These are phyloP conservation scores for Teratosphaeriaceae sp. DNA, from an alignment of 2,329 filamentous ascomycete species.

Conservation along the genomic window DNA sequence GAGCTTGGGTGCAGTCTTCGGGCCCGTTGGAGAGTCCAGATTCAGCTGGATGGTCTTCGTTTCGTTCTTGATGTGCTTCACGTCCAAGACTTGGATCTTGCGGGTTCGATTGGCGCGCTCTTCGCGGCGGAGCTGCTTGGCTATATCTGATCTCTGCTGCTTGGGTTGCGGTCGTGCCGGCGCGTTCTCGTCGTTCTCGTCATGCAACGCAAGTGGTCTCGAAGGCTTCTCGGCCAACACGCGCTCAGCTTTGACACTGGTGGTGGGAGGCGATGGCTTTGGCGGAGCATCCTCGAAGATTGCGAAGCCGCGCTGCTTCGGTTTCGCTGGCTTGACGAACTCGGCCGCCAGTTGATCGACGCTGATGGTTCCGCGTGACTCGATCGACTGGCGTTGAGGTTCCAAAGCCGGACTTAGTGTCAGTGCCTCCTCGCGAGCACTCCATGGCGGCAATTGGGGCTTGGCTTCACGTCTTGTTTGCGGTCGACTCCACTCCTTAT, in stretches of 20 bases:
- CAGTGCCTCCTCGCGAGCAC: too few relatives aligned
- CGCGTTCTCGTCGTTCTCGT: constrained; percentile 44
- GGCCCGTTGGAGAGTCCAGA: constrained; percentile 78
- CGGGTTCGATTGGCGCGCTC: constrained; percentile 44
- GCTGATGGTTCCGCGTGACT: constrained; percentile 6
- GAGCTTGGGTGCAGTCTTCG: constrained; percentile 73
- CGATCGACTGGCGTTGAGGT: too few relatives aligned
- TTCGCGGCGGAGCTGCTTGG: constrained; percentile 42
- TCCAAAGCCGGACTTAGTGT: too few relatives aligned
- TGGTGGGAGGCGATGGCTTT: constrained; percentile 7
- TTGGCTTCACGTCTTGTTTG: constrained; percentile 17
- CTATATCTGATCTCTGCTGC: constrained; percentile 18
- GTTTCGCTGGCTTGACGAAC: constrained; percentile 7
- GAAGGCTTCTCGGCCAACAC: constrained; percentile 21
- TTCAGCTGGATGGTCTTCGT: constrained; percentile 95
- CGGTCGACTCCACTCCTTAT: constrained; percentile 45
- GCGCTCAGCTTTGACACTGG: constrained; percentile 13
- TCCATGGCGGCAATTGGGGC: too few relatives aligned
- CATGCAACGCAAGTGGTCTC: constrained; percentile 28
- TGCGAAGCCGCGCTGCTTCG: constrained; percentile 26
- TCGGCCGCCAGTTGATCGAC: constrained; percentile 5
- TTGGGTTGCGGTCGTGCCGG: constrained; percentile 34
- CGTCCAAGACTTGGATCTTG: constrained; percentile 69
- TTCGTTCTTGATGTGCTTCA: constrained; percentile 64
- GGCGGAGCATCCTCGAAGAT: constrained; percentile 27